Evolutionary conservation across 2,329 filamentous ascomycete genomes (phyloP), one percentile per base, ranked within the genome.

Genomic region (Arthroderma sp.): DNA sequence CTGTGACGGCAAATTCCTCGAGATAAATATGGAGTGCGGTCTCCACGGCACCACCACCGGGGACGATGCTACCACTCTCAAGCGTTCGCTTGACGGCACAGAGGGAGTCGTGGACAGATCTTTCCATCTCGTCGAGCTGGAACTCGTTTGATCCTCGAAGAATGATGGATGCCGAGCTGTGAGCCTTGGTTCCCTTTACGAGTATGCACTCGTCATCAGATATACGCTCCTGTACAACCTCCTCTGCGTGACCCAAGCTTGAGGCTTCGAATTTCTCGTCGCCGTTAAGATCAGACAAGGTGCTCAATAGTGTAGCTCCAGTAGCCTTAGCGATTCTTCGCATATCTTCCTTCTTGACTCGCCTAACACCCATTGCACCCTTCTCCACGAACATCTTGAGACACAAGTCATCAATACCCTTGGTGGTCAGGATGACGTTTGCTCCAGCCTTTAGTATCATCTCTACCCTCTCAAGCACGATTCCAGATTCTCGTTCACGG

Each of bases 1-100:
- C 89, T 33, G 91, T 96, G 56, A 91, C 89, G 43, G 91, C 91
- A 66, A 94, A 98, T 68, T 98, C 91, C 71, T 98, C 91, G 31
- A 98, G 78, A 70, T 96, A 98, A 62, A 98, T 98, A 71, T 96
- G 91, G 53, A 98, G 77, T 40, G 91, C 91, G n/a, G 91, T 96
- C 73, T 98, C 91, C 22, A 95, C 89, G 37, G 91, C 91, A 61
- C 89, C 91, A 53, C 91, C 91, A 53, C 91, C 91, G 10, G 91
- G 91, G 34, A 98, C 91, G 53, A 98, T 93, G 67, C 85, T 88
- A 58, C 91, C 91, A 60, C 86, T 94, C 71, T 98, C 91, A 5
- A 98, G 74, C 3, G 91, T 95, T 55, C 91, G 80, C 80, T 98
- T 98, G 52, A 98, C 88, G 39, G 91, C 91, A 54, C 85, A 95